Evolutionary conservation across 139 green algal genomes (phyloP).

Genomic region (Micractinium conductrix): DNA sequence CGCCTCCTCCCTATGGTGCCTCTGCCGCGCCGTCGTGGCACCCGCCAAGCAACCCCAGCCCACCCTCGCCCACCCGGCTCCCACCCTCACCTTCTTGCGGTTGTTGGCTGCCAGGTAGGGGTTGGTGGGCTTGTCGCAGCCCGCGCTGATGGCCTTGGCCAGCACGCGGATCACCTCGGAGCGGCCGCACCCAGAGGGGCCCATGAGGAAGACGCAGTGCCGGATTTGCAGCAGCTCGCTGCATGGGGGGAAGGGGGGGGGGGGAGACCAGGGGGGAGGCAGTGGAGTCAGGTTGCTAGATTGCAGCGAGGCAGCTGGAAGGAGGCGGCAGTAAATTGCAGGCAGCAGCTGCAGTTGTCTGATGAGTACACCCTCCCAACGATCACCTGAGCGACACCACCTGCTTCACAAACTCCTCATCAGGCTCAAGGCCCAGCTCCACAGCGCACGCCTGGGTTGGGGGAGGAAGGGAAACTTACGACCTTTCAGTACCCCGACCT

Average conservation of each 20-base stretch:
- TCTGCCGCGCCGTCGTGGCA: no score
- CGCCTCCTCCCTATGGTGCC: no score
- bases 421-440: slow-evolving; percentile 84
- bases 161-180: slow-evolving; percentile 88
- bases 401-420: slow-evolving; percentile 89
- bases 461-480: no score
- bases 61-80: neutral
- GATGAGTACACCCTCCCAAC: no score
- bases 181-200: slow-evolving; percentile 88
- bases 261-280: neutral
- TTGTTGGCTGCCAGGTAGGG: slow-evolving; percentile 91
- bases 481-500: no score
- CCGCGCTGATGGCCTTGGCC: slow-evolving; percentile 75
- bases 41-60: no score
- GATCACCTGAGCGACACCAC: slow-evolving; percentile 54
- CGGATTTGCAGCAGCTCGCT: slow-evolving; percentile 79
- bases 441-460: slow-evolving; percentile 69
- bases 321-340: neutral
- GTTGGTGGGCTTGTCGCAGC: slow-evolving; percentile 76
- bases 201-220: slow-evolving; percentile 92
- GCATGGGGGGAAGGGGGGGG: neutral
- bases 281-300: neutral
- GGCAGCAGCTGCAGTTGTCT: neutral
- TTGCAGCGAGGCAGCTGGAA: neutral
- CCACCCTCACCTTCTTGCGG: slow-evolving; percentile 74